phyloP scores from a whole-genome alignment of 768 basidiomycete species.

The Neoboletus magnificus region DNA sequence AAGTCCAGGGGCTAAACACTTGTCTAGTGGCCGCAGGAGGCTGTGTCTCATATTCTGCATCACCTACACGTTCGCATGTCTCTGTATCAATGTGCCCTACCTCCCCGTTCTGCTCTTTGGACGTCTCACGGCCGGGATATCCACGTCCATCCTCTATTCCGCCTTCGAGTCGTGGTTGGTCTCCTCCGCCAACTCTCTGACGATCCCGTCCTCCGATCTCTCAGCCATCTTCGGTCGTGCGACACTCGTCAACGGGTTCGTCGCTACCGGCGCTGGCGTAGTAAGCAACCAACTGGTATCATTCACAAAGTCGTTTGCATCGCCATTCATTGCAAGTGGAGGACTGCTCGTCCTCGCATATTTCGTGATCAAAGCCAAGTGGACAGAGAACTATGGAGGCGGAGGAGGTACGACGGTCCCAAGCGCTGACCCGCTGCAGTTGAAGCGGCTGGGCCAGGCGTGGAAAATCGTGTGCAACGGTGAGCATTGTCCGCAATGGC shows the following conservation, averaged over 20 bases:
- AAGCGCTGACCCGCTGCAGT: slow-evolving; percentile 44
- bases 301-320: slow-evolving; percentile 46
- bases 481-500: slow-evolving; percentile 16
- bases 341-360: slow-evolving; percentile 50
- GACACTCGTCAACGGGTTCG: slow-evolving; percentile 68
- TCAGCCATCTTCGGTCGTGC: slow-evolving; percentile 72
- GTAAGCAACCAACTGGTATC: slow-evolving; percentile 63
- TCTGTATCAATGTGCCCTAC: slow-evolving; percentile 52
- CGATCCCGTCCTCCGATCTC: slow-evolving; percentile 54
- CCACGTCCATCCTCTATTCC: slow-evolving; percentile 73
- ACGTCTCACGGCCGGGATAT: slow-evolving; percentile 64
- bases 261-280: slow-evolving; percentile 66
- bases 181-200: slow-evolving; percentile 51
- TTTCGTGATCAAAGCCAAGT: slow-evolving; percentile 52
- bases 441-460: slow-evolving; percentile 51
- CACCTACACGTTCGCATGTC: slow-evolving; percentile 58
- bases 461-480: slow-evolving; percentile 56
- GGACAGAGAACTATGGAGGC: slow-evolving; percentile 71
- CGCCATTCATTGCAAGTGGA: slow-evolving; percentile 68
- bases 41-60: slow-evolving; percentile 72
- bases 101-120: slow-evolving; percentile 62
- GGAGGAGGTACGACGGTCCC: slow-evolving; percentile 27
- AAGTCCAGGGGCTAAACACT: background rate
- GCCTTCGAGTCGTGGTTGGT: slow-evolving; percentile 79
- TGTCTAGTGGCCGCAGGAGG: slow-evolving; percentile 57